Evolutionary conservation across 305 asterid genomes (phyloP).

Genomic region (Solanum hybrid): DNA sequence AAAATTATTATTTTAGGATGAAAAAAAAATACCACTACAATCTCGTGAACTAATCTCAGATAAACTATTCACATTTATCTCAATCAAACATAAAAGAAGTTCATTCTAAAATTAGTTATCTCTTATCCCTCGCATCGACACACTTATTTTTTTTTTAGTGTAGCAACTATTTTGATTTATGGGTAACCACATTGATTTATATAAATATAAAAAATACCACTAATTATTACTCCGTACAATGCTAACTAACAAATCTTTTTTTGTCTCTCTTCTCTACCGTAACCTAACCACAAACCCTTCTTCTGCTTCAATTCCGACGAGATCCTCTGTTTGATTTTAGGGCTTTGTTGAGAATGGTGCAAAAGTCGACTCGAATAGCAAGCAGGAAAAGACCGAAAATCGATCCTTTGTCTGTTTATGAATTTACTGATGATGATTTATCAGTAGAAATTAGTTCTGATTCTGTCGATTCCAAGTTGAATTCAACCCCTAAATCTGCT

Average conservation of each 20-base stretch:
- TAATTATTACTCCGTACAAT: background rate
- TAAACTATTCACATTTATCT: background rate
- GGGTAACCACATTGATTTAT: background rate
- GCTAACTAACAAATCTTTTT: background rate
- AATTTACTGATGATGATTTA: background rate
- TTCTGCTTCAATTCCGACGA: background rate
- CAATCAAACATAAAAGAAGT: background rate
- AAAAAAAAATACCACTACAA: background rate
- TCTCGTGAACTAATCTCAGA: background rate
- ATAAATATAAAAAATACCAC: background rate
- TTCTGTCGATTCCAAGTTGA: background rate
- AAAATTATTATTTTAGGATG: background rate
- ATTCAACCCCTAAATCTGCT: background rate
- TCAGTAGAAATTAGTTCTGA: background rate
- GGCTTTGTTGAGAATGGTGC: background rate
- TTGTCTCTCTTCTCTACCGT: background rate
- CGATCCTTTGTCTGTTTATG: slow-evolving; percentile 3
- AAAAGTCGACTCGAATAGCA: background rate
- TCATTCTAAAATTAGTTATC: background rate
- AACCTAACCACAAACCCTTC: background rate
- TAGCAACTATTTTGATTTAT: background rate
- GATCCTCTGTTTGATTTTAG: background rate
- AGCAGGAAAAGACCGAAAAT: background rate
- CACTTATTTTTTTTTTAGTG: too few relatives aligned
- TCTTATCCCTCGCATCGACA: background rate